Percentiles rank a stretch among this genome's conserved stretches.
These are phyloP conservation scores for Chaetoceros tenuissimus DNA, from an alignment of 108 stramenopile species.

Conservation along the genomic window DNA sequence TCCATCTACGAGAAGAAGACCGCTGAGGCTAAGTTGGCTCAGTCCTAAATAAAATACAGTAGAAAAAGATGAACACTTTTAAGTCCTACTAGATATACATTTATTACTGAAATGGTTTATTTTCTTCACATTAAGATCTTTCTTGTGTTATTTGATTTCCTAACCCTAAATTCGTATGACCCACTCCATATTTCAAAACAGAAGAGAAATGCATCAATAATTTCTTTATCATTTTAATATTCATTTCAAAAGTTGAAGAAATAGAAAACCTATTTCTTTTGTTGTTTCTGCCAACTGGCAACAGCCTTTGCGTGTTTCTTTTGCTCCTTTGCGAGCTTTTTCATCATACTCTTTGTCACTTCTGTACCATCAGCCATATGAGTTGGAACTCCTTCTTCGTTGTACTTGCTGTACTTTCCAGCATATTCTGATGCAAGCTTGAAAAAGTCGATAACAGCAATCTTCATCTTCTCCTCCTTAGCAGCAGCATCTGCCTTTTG, in stretches of 20 bases:
- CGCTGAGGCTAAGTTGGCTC: conserved; percentile 52
- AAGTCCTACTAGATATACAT: too few relatives aligned
- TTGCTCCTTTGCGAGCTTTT: conserved; percentile 91
- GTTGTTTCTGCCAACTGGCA: conserved; percentile 24
- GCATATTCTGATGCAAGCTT: conserved; percentile 48
- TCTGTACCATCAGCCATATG: conserved; percentile 79
- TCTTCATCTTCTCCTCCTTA: conserved; percentile 62
- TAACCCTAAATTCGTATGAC: too few relatives aligned
- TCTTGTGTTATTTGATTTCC: too few relatives aligned
- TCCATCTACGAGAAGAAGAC: conserved; percentile 91
- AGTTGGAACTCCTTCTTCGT: conserved; percentile 86
- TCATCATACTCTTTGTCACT: conserved; percentile 82
- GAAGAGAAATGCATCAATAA: too few relatives aligned
- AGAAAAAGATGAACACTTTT: too few relatives aligned
- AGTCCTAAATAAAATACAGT: too few relatives aligned
- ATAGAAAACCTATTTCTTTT: too few relatives aligned
- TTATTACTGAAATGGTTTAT: too few relatives aligned
- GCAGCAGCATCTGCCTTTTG: conserved; percentile 43
- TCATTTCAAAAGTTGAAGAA: too few relatives aligned
- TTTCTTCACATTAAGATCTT: too few relatives aligned
- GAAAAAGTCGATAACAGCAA: conserved; percentile 65
- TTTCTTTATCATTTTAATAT: too few relatives aligned
- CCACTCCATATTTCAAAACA: too few relatives aligned
- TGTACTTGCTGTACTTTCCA: conserved; percentile 75
- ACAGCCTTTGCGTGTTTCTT: conserved; percentile 80